Percentiles rank a stretch among this genome's conserved stretches.
These are phyloP conservation scores for Boletus edulis DNA, from an alignment of 768 basidiomycete species.

Conservation along the genomic window DNA sequence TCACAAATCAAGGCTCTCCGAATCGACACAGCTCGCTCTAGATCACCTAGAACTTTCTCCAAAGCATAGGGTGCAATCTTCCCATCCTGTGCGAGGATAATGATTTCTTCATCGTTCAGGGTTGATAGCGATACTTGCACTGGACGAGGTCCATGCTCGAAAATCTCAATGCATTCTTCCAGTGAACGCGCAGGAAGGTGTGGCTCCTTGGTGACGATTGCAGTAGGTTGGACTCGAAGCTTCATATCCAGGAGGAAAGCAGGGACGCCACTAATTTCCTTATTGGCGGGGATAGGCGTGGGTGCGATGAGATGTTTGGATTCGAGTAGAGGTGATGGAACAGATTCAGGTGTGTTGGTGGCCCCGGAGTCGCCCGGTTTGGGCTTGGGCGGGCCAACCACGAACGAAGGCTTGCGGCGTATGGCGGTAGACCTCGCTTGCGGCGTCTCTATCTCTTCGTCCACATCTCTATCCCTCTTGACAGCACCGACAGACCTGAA, in stretches of 20 bases:
- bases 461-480: conserved; percentile 20
- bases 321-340: conserved; percentile 13
- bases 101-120: conserved; percentile 90
- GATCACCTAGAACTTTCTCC: conserved; percentile 90
- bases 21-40: conserved; percentile 83
- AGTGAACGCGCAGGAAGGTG: conserved; percentile 46
- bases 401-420: conserved; percentile 23
- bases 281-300: conserved; percentile 18
- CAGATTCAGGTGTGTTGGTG: conserved; percentile 14
- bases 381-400: conserved; percentile 23
- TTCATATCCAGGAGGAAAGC: conserved; percentile 34
- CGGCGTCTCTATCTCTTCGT: conserved; percentile 20
- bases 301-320: conserved; percentile 25
- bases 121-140: conserved; percentile 53
- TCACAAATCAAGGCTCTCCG: conserved; percentile 88
- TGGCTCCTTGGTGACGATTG: conserved; percentile 12
- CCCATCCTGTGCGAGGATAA: conserved; percentile 82
- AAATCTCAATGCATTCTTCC: conserved; percentile 77
- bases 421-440: conserved; percentile 8
- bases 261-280: conserved; percentile 23
- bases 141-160: conserved; percentile 69
- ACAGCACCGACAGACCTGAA: conserved; percentile 25
- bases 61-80: conserved; percentile 95
- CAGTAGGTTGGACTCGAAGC: conserved; percentile 26
- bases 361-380: conserved; percentile 14